Evolutionary conservation across 352 stramenopile species (phyloP).

Genomic region (Phytophthora fragariaefolia): DNA sequence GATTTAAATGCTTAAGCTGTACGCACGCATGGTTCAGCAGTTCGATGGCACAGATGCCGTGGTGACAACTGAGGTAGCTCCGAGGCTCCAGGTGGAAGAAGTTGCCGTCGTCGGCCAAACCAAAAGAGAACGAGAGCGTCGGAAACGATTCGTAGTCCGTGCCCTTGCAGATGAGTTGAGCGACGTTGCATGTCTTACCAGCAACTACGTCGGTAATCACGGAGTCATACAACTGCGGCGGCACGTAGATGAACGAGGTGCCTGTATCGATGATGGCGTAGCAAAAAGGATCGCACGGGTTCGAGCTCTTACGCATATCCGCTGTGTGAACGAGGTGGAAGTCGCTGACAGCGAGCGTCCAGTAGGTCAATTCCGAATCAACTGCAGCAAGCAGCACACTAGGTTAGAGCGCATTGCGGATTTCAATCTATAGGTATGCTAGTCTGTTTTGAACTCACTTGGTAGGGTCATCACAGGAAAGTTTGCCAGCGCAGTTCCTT

Average conservation of each 20-base stretch:
- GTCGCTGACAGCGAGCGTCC: constrained; percentile 53
- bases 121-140: constrained; percentile 57
- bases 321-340: constrained; percentile 35
- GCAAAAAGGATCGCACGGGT: constrained; percentile 49
- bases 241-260: constrained; percentile 55
- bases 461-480: constrained; percentile 51
- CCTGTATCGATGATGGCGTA: constrained; percentile 69
- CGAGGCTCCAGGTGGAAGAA: constrained; percentile 49
- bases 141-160: constrained; percentile 44
- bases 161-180: constrained; percentile 37
- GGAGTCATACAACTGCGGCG: constrained; percentile 45
- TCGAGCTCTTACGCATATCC: background rate
- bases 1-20: background rate
- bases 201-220: constrained; percentile 47
- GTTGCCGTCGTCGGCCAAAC: constrained; percentile 27
- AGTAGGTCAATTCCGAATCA: constrained; percentile 50
- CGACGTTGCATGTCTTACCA: constrained; percentile 39
- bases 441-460: constrained; percentile 15
- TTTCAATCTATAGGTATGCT: background rate
- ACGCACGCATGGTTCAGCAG: constrained; percentile 52
- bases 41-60: constrained; percentile 46
- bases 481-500: constrained; percentile 35
- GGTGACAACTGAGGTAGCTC: constrained; percentile 52
- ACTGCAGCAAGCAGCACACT: constrained; percentile 4
- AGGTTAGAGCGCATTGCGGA: background rate